Conservation (phyloP, 164 flowering plant species). For the Hamamelis virginiana region DNA sequence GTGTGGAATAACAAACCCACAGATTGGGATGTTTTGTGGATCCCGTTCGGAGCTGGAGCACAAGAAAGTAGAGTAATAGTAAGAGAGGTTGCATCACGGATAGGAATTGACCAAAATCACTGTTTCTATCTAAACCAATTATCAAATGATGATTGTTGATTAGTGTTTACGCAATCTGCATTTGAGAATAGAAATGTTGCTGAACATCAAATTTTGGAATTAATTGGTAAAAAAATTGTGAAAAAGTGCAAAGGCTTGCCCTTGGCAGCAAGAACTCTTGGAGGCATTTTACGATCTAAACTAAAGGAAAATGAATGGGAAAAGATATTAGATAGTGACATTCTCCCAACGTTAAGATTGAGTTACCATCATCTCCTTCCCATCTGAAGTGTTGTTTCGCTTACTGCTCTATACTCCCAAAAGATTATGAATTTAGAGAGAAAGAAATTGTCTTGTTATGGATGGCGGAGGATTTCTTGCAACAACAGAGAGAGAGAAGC, state of each 20-base stretch:
- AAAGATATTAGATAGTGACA: conserved; percentile 10
- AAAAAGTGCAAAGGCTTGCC: conserved; percentile 36
- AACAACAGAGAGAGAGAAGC: not conserved
- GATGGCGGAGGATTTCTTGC: conserved; percentile 34
- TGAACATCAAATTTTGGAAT: not conserved
- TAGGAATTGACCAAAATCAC: not conserved
- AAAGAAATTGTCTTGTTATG: conserved; percentile 16
- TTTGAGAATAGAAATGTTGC: not conserved
- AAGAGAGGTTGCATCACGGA: conserved; percentile 11
- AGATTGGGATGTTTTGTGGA: conserved; percentile 22
- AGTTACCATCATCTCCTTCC: conserved; percentile 24
- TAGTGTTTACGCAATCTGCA: conserved; percentile 27
- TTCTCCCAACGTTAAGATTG: conserved; percentile 18
- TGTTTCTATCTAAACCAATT: conserved; percentile 9
- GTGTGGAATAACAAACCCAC: conserved; percentile 16
- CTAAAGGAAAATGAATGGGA: conserved; percentile 18
- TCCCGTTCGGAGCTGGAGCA: conserved; percentile 18
- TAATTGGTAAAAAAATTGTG: conserved; percentile 14
- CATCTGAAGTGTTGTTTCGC: conserved; percentile 32
- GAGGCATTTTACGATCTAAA: conserved; percentile 17
- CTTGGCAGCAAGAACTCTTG: conserved; percentile 27
- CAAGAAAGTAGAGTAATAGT: conserved; percentile 22
- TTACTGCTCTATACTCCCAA: conserved; percentile 28
- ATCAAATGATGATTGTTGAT: conserved; percentile 26
- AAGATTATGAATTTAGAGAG: conserved; percentile 12